Conservation (phyloP, 257 asterid genomes). For the Euphrasia confusa region DNA sequence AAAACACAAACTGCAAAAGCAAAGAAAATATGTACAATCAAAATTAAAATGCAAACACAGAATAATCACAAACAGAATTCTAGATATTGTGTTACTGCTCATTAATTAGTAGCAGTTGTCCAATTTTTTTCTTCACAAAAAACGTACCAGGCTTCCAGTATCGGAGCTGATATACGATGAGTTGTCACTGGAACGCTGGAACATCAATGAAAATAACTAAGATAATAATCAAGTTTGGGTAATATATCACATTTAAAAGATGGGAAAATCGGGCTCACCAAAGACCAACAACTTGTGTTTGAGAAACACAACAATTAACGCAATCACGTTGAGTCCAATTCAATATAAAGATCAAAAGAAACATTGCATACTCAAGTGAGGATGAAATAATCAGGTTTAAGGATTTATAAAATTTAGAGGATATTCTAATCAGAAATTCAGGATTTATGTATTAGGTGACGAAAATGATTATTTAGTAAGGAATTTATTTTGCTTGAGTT, state of each 20-base stretch:
- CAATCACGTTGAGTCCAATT: too few relatives aligned
- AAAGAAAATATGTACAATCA: constrained; percentile 16
- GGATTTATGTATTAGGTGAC: too few relatives aligned
- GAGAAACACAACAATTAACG: background rate
- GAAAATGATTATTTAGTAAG: too few relatives aligned
- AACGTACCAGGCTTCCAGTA: constrained; percentile 85
- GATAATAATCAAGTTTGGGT: constrained; percentile 20
- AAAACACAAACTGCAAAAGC: constrained; percentile 91
- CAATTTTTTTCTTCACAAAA: constrained; percentile 12
- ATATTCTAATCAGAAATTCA: background rate
- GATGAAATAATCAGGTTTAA: too few relatives aligned
- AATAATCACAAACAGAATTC: background rate
- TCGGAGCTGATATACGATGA: constrained; percentile 61
- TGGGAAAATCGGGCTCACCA: constrained; percentile 14
- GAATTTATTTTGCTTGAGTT: too few relatives aligned
- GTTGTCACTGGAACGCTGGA: constrained; percentile 75
- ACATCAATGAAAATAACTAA: constrained; percentile 30
- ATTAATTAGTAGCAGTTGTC: constrained; percentile 6
- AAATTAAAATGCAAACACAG: constrained; percentile 16
- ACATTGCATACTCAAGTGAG: too few relatives aligned
- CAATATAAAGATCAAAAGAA: too few relatives aligned
- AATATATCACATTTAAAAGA: constrained; percentile 16
- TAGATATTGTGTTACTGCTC: background rate
- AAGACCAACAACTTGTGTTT: constrained; percentile 6
- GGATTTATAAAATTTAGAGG: background rate